Evolutionary conservation across 2,329 filamentous ascomycete genomes (phyloP), one percentile per base, ranked within the genome.

Genomic region (Aspergillus sp.): DNA sequence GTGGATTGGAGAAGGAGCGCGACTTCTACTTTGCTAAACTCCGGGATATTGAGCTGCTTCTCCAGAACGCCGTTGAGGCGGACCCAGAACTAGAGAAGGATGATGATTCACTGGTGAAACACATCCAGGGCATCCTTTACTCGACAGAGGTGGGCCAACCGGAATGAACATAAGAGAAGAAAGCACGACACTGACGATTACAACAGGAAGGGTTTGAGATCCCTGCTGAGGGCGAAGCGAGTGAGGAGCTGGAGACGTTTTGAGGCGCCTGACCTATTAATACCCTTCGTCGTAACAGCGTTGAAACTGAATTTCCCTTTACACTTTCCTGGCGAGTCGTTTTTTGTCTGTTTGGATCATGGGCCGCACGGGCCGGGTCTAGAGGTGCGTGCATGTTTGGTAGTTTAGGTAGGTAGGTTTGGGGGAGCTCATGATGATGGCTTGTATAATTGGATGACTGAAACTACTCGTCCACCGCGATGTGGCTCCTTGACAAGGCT

Each of bases 11-110:
- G 82, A 89, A 95, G 68, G 95, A 99, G 81, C 86, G 95, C 50
- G 95, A 99, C 75, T 99, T 99, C 75, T 99, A 99, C 82, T 99
- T 99, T 78, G 96, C 91, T 84, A 99, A 99, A 82, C 84, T 99
- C 64, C 86, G 95, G 59, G 95, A 99, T 73, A 99, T 99, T 67
- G 95, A 99, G 79, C 81, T 99, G 64, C 80, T 99, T 68, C 85
- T 99, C 55, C 95, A 99, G 80, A 90, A 91, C 70, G 92, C 93
- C 11, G 89, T 96, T 70, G 95, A 99, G 67, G 90, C 91, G 62
- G 90, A 97, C 65, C 93, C 93, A 0, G 89, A 96, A 78, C 79
- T 98, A 52, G 95, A 97, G 79, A 93, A 96, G 84, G 90, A 96
- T 61, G 93, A 97, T 69, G 90, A 92, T 62, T 89, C 91, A 15